Conservation (phyloP, 148 eudicot species). For the Silene conica region DNA sequence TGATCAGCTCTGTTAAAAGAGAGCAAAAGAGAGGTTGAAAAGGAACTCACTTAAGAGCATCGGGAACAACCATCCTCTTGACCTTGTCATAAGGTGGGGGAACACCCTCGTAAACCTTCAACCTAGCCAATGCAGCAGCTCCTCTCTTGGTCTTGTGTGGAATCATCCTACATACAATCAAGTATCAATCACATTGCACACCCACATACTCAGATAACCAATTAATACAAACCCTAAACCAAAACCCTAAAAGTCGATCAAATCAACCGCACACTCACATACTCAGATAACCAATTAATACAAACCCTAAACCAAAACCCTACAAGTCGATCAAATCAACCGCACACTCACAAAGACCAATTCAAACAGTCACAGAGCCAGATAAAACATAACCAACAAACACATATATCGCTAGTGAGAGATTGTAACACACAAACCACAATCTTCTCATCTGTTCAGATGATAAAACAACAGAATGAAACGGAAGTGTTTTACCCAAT, state of each 20-base stretch:
- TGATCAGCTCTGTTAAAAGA: neutral
- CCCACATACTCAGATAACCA: neutral
- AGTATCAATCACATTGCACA: neutral
- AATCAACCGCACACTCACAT: neutral
- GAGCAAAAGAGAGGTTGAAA: no score
- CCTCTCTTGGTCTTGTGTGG: slow-evolving; percentile 92
- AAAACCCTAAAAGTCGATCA: no score
- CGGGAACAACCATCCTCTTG: slow-evolving; percentile 82
- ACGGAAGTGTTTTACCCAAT: no score
- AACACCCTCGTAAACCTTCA: slow-evolving; percentile 78
- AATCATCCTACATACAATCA: slow-evolving; percentile 56
- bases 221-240: no score
- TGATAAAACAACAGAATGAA: no score
- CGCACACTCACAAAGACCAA: neutral
- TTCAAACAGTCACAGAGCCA: neutral
- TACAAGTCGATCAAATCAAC: neutral
- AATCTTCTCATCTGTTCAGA: no score
- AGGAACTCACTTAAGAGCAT: slow-evolving; percentile 69
- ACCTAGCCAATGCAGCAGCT: slow-evolving; percentile 70
- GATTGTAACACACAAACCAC: no score
- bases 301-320: no score
- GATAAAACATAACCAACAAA: neutral
- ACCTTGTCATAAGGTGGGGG: slow-evolving; percentile 74
- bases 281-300: neutral
- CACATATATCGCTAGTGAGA: no score